Conservation (phyloP, 768 basidiomycete genomes). For the Lactarius hatsudake region DNA sequence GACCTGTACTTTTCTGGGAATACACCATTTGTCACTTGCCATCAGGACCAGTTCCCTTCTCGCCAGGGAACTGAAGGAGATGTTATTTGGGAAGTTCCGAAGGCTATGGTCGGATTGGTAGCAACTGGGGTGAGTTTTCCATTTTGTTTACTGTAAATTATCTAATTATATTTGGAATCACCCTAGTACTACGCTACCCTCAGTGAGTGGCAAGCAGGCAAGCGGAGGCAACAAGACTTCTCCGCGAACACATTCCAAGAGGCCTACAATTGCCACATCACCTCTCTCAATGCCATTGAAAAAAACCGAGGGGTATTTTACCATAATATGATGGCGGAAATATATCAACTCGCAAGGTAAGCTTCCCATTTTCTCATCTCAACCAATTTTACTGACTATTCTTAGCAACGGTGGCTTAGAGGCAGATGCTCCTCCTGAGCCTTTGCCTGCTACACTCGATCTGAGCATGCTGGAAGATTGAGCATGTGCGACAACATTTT, state of each 20-base stretch:
- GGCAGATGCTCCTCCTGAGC: too few species aligned
- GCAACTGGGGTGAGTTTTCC: background rate
- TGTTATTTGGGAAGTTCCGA: background rate
- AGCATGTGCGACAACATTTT: too few species aligned
- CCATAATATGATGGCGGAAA: background rate
- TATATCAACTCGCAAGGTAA: background rate
- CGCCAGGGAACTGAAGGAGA: background rate
- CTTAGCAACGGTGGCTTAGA: background rate
- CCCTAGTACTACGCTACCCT: background rate
- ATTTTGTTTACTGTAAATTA: background rate
- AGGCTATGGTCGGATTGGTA: background rate
- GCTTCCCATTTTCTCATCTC: background rate
- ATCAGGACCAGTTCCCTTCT: background rate
- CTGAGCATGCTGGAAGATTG: too few species aligned
- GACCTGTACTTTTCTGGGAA: background rate
- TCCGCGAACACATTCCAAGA: background rate
- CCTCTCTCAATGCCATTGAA: background rate
- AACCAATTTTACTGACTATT: background rate
- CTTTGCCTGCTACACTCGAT: too few species aligned
- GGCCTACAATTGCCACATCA: background rate
- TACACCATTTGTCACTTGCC: fast-evolving
- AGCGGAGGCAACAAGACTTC: background rate
- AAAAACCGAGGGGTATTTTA: background rate
- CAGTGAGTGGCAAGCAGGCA: background rate
- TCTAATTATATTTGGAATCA: background rate